Conservation (phyloP, 768 basidiomycete genomes). For the Gyrodon lividus region DNA sequence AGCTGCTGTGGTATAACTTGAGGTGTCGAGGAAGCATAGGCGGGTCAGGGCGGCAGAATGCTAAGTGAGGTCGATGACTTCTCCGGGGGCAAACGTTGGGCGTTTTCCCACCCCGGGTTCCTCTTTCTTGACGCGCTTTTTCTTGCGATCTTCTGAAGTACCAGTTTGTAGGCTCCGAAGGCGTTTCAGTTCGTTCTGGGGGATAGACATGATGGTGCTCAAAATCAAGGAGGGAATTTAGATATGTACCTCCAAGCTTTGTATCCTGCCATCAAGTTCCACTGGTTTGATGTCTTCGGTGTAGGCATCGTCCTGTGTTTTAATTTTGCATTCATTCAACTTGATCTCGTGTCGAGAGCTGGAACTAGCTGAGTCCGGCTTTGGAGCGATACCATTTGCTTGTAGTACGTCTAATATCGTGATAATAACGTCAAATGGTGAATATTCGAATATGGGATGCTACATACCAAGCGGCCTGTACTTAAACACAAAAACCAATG, state of each 20-base stretch:
- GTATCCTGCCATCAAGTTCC: conserved; percentile 1
- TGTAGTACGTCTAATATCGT: conserved; percentile 14
- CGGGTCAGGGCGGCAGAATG: neutral
- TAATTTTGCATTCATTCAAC: neutral
- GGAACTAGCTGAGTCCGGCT: neutral
- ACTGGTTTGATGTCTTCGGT: conserved; percentile 1
- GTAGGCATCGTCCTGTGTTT: neutral
- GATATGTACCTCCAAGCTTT: conserved; percentile 6
- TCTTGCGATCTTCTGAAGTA: conserved; percentile 6
- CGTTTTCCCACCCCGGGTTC: neutral
- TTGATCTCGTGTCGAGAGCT: neutral
- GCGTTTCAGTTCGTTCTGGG: conserved; percentile 14
- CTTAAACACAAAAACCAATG: conserved; percentile 19
- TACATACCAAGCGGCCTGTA: conserved; percentile 15
- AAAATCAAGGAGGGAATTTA: neutral
- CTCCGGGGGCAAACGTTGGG: neutral
- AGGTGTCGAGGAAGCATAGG: too few relatives aligned
- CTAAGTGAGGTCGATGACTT: conserved; percentile 21
- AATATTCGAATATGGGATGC: neutral
- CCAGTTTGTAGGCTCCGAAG: conserved; percentile 6
- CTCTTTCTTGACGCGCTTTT: conserved; percentile 18
- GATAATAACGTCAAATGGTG: neutral
- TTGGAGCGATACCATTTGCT: conserved; percentile 19
- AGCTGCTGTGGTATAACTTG: too few relatives aligned
- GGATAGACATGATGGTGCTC: neutral